phyloP scores from a whole-genome alignment of 2,329 filamentous ascomycete species.

The Fusarium sp. region DNA sequence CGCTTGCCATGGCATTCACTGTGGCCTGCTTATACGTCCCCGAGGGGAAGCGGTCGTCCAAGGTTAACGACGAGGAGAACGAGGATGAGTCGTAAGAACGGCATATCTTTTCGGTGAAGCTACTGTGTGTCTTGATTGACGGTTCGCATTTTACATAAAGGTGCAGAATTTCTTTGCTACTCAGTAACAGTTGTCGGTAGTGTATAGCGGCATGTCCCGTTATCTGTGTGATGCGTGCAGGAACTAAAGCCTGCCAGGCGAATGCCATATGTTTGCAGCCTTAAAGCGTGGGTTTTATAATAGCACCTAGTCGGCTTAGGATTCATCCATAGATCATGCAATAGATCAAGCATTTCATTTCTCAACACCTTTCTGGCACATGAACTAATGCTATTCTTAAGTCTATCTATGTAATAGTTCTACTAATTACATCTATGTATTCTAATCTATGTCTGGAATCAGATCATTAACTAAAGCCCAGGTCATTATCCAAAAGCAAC shows the following conservation, averaged over 20 bases:
- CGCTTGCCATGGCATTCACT: constrained; percentile 47
- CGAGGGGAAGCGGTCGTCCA: constrained; percentile 38
- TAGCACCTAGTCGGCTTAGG: background rate
- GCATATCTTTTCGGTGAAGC: background rate
- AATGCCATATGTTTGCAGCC: background rate
- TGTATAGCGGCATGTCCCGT: background rate
- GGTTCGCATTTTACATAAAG: background rate
- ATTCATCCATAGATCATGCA: background rate
- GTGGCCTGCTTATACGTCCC: constrained; percentile 49
- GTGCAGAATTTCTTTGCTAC: background rate
- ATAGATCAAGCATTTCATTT: background rate
- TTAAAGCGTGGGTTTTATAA: background rate
- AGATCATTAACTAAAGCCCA: background rate
- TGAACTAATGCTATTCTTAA: background rate
- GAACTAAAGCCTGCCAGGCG: background rate
- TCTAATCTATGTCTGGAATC: constrained; percentile 6
- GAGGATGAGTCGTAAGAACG: background rate
- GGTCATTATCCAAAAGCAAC: background rate
- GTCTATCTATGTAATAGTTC: background rate
- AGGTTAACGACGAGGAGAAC: constrained; percentile 23
- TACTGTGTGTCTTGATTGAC: background rate
- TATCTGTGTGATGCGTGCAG: background rate
- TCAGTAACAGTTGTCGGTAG: background rate
- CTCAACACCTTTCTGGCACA: background rate
- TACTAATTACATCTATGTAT: background rate